phyloP scores from a whole-genome alignment of 192 early-diverging fungal genomes.

The Oehlia diaphana region DNA sequence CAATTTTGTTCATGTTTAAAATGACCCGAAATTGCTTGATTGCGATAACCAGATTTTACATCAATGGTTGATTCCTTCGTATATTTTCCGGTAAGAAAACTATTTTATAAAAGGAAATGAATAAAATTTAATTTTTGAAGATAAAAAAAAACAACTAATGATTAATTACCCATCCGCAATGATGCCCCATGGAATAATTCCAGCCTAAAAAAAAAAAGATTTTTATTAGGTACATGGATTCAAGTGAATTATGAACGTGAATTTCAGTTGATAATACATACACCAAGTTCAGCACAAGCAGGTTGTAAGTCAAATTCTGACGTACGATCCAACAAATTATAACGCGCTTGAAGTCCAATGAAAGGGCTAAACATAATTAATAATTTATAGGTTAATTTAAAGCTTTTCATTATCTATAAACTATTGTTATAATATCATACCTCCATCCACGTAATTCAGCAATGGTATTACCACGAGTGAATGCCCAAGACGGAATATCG shows the following conservation, averaged over 20 bases:
- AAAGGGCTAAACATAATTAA: conserved; percentile 25
- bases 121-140: too few species aligned
- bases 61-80: neutral
- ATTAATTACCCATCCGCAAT: too few species aligned
- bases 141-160: too few species aligned
- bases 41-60: too few species aligned
- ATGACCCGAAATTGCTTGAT: too few species aligned
- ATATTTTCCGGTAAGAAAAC: too few species aligned
- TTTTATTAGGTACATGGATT: neutral
- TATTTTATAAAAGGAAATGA: too few species aligned
- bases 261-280: neutral
- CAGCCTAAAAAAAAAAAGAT: neutral
- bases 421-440: too few species aligned
- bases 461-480: conserved; percentile 13
- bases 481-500: conserved; percentile 40
- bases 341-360: conserved; percentile 39
- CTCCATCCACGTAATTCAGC: too few species aligned
- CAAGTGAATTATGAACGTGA: neutral
- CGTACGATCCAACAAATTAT: conserved; percentile 37
- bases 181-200: neutral
- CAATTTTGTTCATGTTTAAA: conserved; percentile 32
- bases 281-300: conserved; percentile 36
- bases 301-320: conserved; percentile 40
- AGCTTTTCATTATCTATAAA: neutral
- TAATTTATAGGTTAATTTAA: neutral